phyloP scores from a whole-genome alignment of 148 eudicot genomes.

The Cornus kousa region DNA sequence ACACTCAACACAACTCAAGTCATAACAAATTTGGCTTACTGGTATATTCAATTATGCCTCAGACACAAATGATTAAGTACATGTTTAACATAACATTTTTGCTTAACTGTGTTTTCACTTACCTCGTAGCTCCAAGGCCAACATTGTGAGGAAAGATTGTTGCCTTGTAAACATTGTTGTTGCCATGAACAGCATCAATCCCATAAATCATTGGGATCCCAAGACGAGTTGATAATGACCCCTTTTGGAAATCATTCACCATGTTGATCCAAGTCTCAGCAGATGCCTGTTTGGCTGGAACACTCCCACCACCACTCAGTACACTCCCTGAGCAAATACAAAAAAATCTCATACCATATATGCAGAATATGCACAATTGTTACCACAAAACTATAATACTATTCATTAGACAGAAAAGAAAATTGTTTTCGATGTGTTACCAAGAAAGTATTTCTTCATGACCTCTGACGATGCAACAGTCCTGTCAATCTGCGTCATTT shows the following conservation, averaged over 20 bases:
- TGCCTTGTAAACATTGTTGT: slow-evolving; percentile 64
- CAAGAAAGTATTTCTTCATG: slow-evolving; percentile 24
- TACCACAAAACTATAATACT: too few relatives aligned
- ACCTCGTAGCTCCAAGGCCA: slow-evolving; percentile 67
- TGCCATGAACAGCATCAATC: slow-evolving; percentile 73
- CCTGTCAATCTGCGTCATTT: slow-evolving; percentile 27
- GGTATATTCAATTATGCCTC: too few relatives aligned
- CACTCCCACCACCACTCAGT: slow-evolving; percentile 74
- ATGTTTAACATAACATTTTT: too few relatives aligned
- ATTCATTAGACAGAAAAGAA: neutral
- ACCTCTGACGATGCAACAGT: slow-evolving; percentile 19
- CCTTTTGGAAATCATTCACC: slow-evolving; percentile 59
- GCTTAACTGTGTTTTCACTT: slow-evolving; percentile 3
- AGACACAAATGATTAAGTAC: neutral
- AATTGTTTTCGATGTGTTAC: neutral
- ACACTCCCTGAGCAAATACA: slow-evolving; percentile 48
- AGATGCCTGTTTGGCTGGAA: slow-evolving; percentile 47
- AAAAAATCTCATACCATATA: neutral
- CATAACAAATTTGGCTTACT: too few relatives aligned
- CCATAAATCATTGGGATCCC: slow-evolving; percentile 74
- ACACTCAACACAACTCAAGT: too few relatives aligned
- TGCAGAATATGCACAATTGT: too few relatives aligned
- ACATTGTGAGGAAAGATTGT: slow-evolving; percentile 73
- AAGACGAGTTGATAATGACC: slow-evolving; percentile 55
- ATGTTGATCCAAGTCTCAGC: slow-evolving; percentile 54